Evolutionary conservation across 2,329 filamentous ascomycete species (phyloP).

Genomic region (Stemphylium lycopersici): DNA sequence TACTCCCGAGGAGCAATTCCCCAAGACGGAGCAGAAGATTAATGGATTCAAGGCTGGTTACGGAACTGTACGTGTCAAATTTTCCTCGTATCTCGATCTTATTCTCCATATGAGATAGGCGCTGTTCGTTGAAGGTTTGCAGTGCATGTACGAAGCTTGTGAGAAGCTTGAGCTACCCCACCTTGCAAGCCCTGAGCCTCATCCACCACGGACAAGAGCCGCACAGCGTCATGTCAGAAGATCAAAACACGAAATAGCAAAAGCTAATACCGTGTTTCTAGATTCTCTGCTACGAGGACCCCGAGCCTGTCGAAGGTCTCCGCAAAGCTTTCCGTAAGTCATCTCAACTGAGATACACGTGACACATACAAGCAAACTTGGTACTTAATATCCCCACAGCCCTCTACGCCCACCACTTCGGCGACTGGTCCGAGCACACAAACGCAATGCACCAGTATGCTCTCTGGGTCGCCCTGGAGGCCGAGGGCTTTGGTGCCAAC

Average conservation of each 20-base stretch:
- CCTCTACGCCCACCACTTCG: conserved; percentile 80
- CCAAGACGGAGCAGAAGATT: conserved; percentile 58
- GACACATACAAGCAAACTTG: not conserved
- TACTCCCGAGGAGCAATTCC: conserved; percentile 69
- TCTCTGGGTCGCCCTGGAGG: conserved; percentile 81
- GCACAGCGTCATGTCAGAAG: not conserved
- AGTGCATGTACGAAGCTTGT: not conserved
- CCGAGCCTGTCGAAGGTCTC: conserved; percentile 67
- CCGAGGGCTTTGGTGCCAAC: conserved; percentile 84
- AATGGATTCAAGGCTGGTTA: conserved; percentile 72
- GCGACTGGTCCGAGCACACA: conserved; percentile 75
- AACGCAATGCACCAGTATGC: conserved; percentile 82
- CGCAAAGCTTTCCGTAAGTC: conserved; percentile 65
- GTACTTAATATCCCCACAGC: conserved; percentile 39
- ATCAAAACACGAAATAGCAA: no score
- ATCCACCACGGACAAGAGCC: not conserved
- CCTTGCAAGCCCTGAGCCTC: conserved; percentile 6
- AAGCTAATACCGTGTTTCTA: conserved; percentile 34
- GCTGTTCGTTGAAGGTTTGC: no score
- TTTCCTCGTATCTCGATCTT: not conserved
- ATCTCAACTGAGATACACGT: not conserved
- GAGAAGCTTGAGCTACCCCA: conserved; percentile 19
- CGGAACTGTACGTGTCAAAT: conserved; percentile 67
- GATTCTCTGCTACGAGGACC: conserved; percentile 88
- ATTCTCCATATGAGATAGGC: no score